Base-by-base conservation (phyloP, 441 rosid species). In the Pelargonium australe region DNA sequence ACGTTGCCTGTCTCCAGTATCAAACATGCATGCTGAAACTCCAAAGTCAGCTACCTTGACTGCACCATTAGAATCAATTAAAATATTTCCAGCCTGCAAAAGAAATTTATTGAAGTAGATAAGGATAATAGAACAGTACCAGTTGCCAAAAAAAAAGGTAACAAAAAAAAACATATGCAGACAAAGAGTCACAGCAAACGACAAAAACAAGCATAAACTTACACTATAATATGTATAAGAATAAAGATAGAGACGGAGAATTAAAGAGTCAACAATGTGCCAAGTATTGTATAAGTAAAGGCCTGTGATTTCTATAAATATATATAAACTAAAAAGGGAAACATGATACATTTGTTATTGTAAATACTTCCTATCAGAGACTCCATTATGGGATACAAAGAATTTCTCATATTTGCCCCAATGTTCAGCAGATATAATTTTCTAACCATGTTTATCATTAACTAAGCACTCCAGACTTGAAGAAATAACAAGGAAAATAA, bases 11-110 rank as follows among this genome's bases (percentile, higher is more conserved):
- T 92, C 97, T 76, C 99, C 99, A 1, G 96, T 78, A 79, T 95
- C 98, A 75, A 92, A 95, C 98, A 95, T 89, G 89, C 98, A 85
- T 44, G 97, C 97, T 64, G 98, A 92, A 49, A 95, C 98, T 63
- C 99, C 97, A 77, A 90, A 95, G 78, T 95, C 99, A 44, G 99
- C 99, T 77, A 92, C 78, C 89, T 87, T 95, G 73, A 95, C 86
- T 19, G 83, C 72, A 68, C 99, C 99, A 75, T 83, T 84, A 68
- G 83, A 75, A 81, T 87, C 92, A 73, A 95, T 45, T 75, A 95
- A 80, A 75, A 95, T 89, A 71, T 95, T 95, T 62, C 98, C 98
- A 79, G 99, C 90, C 99, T 95, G 85, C 77, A 82, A 64, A 79
- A 25, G 64, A 34, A 76, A 70, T 66, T 71, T 70, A 55, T 40